A percentile compares a stretch with the other conserved stretches of the same genome.
phyloP scores from a whole-genome alignment of 768 basidiomycete genomes.

The Obba rivulosa region DNA sequence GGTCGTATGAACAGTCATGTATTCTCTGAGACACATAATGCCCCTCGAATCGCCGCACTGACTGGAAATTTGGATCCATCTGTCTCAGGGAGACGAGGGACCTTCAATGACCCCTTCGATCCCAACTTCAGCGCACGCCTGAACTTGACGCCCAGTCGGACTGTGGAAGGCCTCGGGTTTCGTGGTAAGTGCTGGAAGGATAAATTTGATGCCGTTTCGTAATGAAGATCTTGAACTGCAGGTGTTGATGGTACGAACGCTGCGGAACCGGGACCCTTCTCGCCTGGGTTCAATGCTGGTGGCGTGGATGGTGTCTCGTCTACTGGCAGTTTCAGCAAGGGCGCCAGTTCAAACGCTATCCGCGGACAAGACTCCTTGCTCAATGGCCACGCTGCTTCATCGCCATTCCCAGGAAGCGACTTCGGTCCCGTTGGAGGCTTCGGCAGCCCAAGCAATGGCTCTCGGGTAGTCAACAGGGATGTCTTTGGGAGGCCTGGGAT shows the following conservation, averaged over 20 bases:
- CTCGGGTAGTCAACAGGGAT: constrained; percentile 16
- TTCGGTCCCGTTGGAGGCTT: constrained; percentile 10
- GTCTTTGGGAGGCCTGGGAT: constrained; percentile 9
- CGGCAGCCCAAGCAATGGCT: constrained; percentile 7
- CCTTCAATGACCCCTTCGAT: constrained; percentile 39
- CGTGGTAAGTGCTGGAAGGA: constrained; percentile 16
- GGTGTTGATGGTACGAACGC: background rate
- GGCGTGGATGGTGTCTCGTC: background rate
- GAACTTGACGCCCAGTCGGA: background rate
- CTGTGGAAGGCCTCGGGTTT: constrained; percentile 35
- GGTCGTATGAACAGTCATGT: constrained; percentile 15
- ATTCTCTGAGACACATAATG: constrained; percentile 33
- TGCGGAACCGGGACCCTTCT: background rate
- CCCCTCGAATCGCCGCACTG: constrained; percentile 12
- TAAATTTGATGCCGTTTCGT: background rate
- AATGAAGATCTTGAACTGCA: background rate
- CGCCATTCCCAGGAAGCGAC: constrained; percentile 10
- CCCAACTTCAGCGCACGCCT: constrained; percentile 24
- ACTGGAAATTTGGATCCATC: background rate
- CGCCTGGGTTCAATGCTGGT: background rate
- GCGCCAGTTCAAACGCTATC: too few relatives aligned
- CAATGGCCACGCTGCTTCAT: constrained; percentile 7
- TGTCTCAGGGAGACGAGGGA: constrained; percentile 14
- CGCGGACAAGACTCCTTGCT: constrained; percentile 1
- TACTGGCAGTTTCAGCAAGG: background rate